phyloP scores from a whole-genome alignment of 495 filamentous ascomycete genomes.

The Xeromyces bisporus region DNA sequence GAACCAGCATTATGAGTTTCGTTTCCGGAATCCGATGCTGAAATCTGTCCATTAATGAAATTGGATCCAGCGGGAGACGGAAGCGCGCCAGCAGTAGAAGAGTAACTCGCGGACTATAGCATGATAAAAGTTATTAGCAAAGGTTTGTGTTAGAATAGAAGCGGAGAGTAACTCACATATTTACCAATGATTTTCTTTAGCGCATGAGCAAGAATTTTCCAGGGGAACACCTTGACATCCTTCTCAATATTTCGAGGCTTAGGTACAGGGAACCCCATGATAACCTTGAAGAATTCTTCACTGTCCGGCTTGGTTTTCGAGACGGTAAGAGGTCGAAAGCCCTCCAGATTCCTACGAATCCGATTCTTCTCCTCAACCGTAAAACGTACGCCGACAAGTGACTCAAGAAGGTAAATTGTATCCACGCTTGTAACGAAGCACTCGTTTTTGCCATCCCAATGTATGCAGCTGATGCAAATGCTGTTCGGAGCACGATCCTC shows the following conservation, averaged over 20 bases:
- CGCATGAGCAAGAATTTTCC: slow-evolving; percentile 66
- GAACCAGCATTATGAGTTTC: slow-evolving; percentile 24
- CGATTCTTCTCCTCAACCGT: slow-evolving; percentile 96
- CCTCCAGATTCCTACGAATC: slow-evolving; percentile 86
- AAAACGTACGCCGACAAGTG: slow-evolving; percentile 66
- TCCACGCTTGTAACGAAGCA: slow-evolving; percentile 93
- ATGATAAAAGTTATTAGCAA: background rate
- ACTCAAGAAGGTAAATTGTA: slow-evolving; percentile 82
- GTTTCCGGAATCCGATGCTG: slow-evolving; percentile 25
- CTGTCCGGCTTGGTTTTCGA: slow-evolving; percentile 83
- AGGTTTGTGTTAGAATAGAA: background rate
- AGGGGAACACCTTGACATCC: slow-evolving; percentile 94
- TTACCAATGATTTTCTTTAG: slow-evolving; percentile 96
- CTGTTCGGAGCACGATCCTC: slow-evolving; percentile 54
- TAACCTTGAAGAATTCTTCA: slow-evolving; percentile 94
- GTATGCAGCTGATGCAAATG: slow-evolving; percentile 80
- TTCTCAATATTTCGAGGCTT: slow-evolving; percentile 98
- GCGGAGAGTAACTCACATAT: slow-evolving; percentile 50
- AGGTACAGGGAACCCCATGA: slow-evolving; percentile 91
- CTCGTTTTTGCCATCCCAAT: slow-evolving; percentile 78
- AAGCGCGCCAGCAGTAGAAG: slow-evolving; percentile 30
- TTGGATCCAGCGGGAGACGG: slow-evolving; percentile 21
- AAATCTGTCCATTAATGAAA: slow-evolving; percentile 15
- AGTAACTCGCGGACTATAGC: slow-evolving; percentile 33
- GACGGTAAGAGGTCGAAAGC: slow-evolving; percentile 75